A percentile compares a stretch with the other conserved stretches of the same genome.
phyloP scores from a whole-genome alignment of 495 filamentous ascomycete genomes.

The Pseudotulostoma volvatum region DNA sequence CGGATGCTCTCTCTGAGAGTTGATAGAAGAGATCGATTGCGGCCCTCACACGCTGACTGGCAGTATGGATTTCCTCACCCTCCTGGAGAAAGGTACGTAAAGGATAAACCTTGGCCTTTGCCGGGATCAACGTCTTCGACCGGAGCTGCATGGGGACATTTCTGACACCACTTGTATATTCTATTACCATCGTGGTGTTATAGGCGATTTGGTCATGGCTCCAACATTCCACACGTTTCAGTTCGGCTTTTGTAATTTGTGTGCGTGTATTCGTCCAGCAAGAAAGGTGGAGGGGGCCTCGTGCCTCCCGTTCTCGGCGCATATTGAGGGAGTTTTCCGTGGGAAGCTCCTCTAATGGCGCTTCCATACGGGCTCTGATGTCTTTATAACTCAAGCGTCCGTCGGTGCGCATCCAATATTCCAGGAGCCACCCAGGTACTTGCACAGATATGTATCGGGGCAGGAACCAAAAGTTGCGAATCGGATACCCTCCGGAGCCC shows the following conservation, averaged over 20 bases:
- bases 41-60: not conserved
- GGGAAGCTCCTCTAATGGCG: not conserved
- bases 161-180: not conserved
- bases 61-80: not conserved
- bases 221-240: conserved; percentile 6
- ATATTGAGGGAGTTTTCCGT: conserved; percentile 8
- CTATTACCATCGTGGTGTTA: conserved; percentile 7
- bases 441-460: conserved; percentile 7
- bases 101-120: not conserved
- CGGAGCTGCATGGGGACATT: not conserved
- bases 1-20: not conserved
- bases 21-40: not conserved
- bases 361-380: conserved; percentile 7
- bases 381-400: conserved; percentile 6
- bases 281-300: conserved; percentile 4
- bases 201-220: conserved; percentile 3
- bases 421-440: conserved; percentile 6
- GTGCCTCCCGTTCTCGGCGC: conserved; percentile 7
- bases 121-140: not conserved
- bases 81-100: conserved; percentile 2
- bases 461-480: conserved; percentile 7
- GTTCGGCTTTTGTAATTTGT: conserved; percentile 1
- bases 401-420: conserved; percentile 9
- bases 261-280: conserved; percentile 7
- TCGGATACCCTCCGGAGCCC: not conserved